Conservation (phyloP, 345 rosid genomes). For the Aquilaria malaccensis region DNA sequence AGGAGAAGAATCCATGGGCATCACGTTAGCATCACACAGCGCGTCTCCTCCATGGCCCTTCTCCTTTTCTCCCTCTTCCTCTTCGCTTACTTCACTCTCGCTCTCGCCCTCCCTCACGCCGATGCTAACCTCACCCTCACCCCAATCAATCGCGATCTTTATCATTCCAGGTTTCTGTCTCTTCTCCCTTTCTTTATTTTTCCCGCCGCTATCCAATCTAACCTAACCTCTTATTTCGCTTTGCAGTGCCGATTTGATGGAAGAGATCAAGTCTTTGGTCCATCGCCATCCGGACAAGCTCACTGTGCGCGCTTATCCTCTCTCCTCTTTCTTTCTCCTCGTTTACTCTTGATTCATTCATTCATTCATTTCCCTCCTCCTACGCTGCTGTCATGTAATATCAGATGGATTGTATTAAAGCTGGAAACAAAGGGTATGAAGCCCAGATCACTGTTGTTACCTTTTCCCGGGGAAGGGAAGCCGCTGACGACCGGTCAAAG, state of each 20-base stretch:
- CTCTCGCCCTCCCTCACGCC: constrained; percentile 12
- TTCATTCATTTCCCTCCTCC: background rate
- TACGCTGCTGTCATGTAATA: background rate
- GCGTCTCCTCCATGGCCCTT: constrained; percentile 14
- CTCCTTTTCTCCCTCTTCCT: constrained; percentile 12
- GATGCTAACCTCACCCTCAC: constrained; percentile 27
- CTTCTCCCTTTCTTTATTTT: background rate
- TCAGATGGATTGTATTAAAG: constrained; percentile 55
- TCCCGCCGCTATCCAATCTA: background rate
- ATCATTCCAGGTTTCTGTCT: constrained; percentile 54
- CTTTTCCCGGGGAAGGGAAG: constrained; percentile 37
- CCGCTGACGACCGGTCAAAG: constrained; percentile 48
- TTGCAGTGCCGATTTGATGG: constrained; percentile 61
- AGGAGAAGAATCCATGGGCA: constrained; percentile 1
- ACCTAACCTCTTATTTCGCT: background rate
- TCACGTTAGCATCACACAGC: background rate
- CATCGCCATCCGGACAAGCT: constrained; percentile 70
- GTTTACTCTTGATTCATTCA: background rate
- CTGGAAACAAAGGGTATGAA: constrained; percentile 62
- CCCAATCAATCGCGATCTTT: constrained; percentile 76
- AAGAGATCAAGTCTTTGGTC: constrained; percentile 51
- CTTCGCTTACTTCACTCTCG: constrained; percentile 10
- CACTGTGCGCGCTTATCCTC: constrained; percentile 31
- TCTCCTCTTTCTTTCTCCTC: background rate
- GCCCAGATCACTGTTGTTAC: constrained; percentile 69